These are phyloP conservation scores for Acacia acuminata DNA, from an alignment of 306 rosid genomes.

Conservation along the genomic window DNA sequence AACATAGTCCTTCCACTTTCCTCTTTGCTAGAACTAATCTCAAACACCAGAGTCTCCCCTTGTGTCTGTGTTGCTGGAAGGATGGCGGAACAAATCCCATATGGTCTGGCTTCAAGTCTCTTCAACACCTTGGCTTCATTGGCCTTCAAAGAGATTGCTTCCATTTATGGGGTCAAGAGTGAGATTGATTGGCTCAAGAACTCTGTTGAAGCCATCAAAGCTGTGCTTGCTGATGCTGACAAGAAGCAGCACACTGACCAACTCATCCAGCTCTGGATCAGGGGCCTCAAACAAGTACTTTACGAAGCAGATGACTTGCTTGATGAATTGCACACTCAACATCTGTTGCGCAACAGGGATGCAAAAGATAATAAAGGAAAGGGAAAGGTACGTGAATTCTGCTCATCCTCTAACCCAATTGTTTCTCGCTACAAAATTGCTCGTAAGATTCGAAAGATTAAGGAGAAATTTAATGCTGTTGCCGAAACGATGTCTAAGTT, in stretches of 20 bases:
- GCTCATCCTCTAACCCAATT: neutral
- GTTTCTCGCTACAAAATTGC: neutral
- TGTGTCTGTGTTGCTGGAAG: neutral
- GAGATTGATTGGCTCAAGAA: neutral
- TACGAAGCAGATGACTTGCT: neutral
- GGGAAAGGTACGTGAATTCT: neutral
- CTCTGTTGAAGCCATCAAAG: neutral
- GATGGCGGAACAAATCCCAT: neutral
- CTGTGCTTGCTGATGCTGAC: neutral
- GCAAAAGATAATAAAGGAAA: neutral
- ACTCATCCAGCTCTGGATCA: neutral
- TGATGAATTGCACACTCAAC: neutral
- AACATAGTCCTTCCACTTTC: no score
- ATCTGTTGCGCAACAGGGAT: neutral
- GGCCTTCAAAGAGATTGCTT: neutral
- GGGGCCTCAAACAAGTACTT: neutral
- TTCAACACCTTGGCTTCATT: neutral
- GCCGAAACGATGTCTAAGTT: neutral
- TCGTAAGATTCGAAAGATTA: neutral
- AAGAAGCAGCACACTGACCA: neutral
- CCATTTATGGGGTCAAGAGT: neutral
- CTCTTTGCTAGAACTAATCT: neutral
- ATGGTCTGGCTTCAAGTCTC: neutral
- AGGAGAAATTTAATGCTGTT: neutral
- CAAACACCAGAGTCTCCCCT: neutral